Percentiles rank a stretch among this genome's conserved stretches.
Conservation (phyloP, 495 filamentous ascomycete species). For the Oleoguttula mirabilis region DNA sequence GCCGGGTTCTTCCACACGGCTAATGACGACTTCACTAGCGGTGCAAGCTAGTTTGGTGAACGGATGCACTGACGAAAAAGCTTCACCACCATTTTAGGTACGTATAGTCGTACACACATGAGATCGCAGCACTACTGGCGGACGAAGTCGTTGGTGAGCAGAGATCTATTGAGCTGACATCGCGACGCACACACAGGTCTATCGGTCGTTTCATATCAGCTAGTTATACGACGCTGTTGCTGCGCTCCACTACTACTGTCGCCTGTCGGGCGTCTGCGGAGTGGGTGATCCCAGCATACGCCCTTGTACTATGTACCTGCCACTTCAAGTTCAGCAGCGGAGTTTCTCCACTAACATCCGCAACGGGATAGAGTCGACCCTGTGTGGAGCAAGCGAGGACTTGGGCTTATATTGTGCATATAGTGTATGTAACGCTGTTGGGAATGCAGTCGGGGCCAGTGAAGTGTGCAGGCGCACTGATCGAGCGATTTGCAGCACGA, state of each 20-base stretch:
- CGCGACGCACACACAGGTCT: too few relatives aligned
- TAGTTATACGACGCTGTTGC: too few relatives aligned
- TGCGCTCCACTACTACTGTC: too few relatives aligned
- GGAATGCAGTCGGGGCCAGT: neutral
- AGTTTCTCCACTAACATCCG: slow-evolving; percentile 2
- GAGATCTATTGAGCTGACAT: too few relatives aligned
- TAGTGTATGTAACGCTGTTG: slow-evolving; percentile 4
- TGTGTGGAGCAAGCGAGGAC: slow-evolving; percentile 3
- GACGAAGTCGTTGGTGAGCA: too few relatives aligned
- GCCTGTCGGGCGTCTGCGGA: too few relatives aligned
- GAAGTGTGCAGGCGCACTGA: neutral
- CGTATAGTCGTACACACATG: too few relatives aligned
- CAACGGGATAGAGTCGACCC: slow-evolving; percentile 1
- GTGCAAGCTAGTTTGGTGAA: neutral
- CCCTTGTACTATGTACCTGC: too few relatives aligned
- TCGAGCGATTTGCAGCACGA: slow-evolving; percentile 3
- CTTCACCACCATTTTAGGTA: neutral
- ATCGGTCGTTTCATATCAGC: too few relatives aligned
- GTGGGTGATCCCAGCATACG: too few relatives aligned
- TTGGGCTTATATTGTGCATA: slow-evolving; percentile 3
- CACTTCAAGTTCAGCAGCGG: too few relatives aligned
- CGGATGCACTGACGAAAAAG: neutral
- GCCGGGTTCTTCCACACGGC: slow-evolving; percentile 1
- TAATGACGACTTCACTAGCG: slow-evolving; percentile 12
- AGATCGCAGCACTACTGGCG: too few relatives aligned